Percentiles rank a stretch among this genome's conserved stretches.
These are phyloP conservation scores for Xerocomellus intermedius DNA, from an alignment of 768 basidiomycete species.

Conservation along the genomic window DNA sequence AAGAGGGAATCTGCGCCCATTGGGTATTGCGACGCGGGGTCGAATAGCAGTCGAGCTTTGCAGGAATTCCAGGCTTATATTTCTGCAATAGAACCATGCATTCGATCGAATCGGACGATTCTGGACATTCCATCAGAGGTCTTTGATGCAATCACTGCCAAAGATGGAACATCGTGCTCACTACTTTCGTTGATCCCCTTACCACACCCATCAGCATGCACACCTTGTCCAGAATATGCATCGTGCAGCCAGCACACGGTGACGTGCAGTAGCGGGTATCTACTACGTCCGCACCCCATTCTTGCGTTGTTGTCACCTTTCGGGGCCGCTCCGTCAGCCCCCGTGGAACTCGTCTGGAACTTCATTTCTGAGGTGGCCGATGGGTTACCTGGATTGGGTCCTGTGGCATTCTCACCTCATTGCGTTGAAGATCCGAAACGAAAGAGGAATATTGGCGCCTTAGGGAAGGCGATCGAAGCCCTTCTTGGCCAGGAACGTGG, in stretches of 20 bases:
- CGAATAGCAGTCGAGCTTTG: constrained; percentile 55
- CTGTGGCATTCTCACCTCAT: constrained; percentile 70
- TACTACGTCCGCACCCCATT: constrained; percentile 61
- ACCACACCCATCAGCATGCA: constrained; percentile 61
- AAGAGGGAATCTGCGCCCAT: constrained; percentile 68
- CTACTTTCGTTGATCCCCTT: constrained; percentile 53
- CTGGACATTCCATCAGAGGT: constrained; percentile 36
- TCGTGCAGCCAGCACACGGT: constrained; percentile 56
- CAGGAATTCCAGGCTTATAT: constrained; percentile 46
- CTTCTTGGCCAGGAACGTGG: constrained; percentile 64
- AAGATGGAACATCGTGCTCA: constrained; percentile 47
- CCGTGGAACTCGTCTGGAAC: constrained; percentile 45
- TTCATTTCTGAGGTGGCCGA: constrained; percentile 48
- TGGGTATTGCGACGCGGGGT: constrained; percentile 74
- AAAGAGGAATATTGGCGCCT: constrained; percentile 66
- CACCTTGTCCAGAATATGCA: constrained; percentile 71
- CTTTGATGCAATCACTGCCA: constrained; percentile 24
- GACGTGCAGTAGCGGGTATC: constrained; percentile 65
- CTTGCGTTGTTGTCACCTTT: constrained; percentile 45
- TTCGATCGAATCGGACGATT: constrained; percentile 51
- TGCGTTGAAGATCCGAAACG: constrained; percentile 78
- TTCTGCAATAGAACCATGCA: constrained; percentile 53
- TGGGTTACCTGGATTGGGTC: constrained; percentile 75
- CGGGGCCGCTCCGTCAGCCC: constrained; percentile 37
- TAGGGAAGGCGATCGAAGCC: constrained; percentile 72